phyloP scores from a whole-genome alignment of 2,329 filamentous ascomycete species.

The Talaromyces marneffei region DNA sequence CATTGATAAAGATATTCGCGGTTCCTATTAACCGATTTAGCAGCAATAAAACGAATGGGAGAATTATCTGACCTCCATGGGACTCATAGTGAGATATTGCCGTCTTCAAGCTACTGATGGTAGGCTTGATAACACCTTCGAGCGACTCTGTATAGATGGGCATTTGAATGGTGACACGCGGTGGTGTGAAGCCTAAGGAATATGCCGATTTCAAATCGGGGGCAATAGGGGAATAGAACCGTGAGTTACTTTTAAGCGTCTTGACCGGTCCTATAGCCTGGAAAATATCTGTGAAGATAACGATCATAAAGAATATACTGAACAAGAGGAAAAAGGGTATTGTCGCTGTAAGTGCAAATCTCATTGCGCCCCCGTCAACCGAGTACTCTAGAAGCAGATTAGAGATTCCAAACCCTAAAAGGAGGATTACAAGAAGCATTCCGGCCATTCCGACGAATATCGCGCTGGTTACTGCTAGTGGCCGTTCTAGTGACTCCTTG shows the following conservation, averaged over 20 bases:
- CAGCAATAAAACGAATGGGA: neutral
- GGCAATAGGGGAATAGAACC: conserved; percentile 36
- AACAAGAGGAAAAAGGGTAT: conserved; percentile 35
- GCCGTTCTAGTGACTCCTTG: conserved; percentile 40
- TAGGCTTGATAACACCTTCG: conserved; percentile 57
- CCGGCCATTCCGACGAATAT: conserved; percentile 38
- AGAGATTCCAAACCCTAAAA: conserved; percentile 35
- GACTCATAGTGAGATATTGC: conserved; percentile 55
- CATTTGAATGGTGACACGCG: conserved; percentile 67
- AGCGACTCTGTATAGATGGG: conserved; percentile 86
- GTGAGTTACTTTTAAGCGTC: conserved; percentile 40
- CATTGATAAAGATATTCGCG: conserved; percentile 35
- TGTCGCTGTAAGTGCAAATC: conserved; percentile 24
- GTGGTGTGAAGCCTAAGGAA: conserved; percentile 16
- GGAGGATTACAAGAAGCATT: conserved; percentile 34
- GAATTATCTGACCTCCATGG: conserved; percentile 9
- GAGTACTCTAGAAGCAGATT: conserved; percentile 38
- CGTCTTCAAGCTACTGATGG: conserved; percentile 51
- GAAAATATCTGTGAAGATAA: conserved; percentile 45
- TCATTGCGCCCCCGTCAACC: conserved; percentile 33
- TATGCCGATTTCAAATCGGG: conserved; percentile 18
- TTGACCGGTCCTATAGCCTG: conserved; percentile 49
- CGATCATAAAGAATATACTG: conserved; percentile 47
- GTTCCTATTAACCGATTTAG: conserved; percentile 37
- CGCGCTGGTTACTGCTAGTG: conserved; percentile 34